Conservation (phyloP, 495 filamentous ascomycete genomes). For the Penicillium steckii region DNA sequence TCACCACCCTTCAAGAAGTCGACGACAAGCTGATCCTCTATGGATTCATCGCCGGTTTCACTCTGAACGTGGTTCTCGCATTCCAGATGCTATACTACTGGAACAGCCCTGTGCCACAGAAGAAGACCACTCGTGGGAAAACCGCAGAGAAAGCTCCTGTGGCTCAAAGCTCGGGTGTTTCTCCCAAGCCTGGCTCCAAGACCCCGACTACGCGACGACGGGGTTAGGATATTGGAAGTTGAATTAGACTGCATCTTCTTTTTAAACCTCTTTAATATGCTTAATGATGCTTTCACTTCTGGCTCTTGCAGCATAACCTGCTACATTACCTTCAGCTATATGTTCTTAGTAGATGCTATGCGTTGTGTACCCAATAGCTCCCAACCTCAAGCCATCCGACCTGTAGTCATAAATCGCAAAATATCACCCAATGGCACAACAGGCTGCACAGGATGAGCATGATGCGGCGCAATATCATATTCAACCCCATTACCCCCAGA, state of each 20-base stretch:
- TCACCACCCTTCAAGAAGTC: conserved; percentile 95
- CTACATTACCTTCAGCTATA: too few relatives aligned
- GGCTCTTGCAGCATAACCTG: too few relatives aligned
- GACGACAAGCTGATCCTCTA: conserved; percentile 93
- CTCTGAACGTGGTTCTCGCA: conserved; percentile 82
- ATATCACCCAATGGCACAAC: conserved; percentile 48
- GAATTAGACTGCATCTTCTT: background rate
- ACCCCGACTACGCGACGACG: conserved; percentile 50
- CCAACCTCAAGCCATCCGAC: conserved; percentile 32
- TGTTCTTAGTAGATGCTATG: too few relatives aligned
- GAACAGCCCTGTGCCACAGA: conserved; percentile 61
- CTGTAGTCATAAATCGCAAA: conserved; percentile 56
- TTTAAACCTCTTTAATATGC: conserved; percentile 10
- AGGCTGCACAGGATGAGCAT: conserved; percentile 30
- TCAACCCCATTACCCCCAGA: conserved; percentile 39
- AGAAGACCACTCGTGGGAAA: conserved; percentile 43
- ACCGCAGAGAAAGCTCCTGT: conserved; percentile 27
- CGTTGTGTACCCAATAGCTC: too few relatives aligned
- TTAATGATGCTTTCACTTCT: conserved; percentile 12
- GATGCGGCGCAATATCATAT: conserved; percentile 42
- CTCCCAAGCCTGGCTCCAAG: conserved; percentile 33
- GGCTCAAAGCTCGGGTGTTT: conserved; percentile 38
- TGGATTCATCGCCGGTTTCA: conserved; percentile 84
- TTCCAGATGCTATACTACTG: conserved; percentile 96
- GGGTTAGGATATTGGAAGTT: conserved; percentile 30